These are phyloP conservation scores for Euptelea pleiosperma DNA, from an alignment of 164 flowering plant species.

Conservation along the genomic window DNA sequence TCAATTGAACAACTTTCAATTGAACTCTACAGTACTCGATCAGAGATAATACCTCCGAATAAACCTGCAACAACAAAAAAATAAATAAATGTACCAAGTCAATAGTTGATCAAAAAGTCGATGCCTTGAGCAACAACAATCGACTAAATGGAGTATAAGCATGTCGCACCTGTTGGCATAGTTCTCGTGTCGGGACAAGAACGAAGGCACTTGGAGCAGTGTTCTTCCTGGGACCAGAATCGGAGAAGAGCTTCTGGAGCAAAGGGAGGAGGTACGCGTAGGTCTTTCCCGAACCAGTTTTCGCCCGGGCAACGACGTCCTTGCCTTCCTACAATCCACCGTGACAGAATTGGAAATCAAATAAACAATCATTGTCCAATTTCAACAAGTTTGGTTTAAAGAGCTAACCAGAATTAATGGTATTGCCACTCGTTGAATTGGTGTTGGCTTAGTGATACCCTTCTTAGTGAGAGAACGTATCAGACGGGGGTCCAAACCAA, in stretches of 20 bases:
- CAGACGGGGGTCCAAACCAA: constrained; percentile 79
- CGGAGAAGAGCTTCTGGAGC: constrained; percentile 77
- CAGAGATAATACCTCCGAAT: constrained; percentile 51
- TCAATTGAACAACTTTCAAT: constrained; percentile 67
- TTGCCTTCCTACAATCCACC: constrained; percentile 63
- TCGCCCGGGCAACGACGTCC: constrained; percentile 89
- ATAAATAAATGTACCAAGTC: constrained; percentile 1
- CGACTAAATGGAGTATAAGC: neutral
- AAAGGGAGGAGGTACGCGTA: constrained; percentile 88
- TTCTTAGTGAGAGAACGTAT: constrained; percentile 73
- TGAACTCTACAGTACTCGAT: constrained; percentile 81
- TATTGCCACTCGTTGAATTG: constrained; percentile 68
- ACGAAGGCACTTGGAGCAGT: constrained; percentile 62
- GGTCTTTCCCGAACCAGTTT: constrained; percentile 97
- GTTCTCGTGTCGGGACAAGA: constrained; percentile 87
- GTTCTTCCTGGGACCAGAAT: constrained; percentile 34
- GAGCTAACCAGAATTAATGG: constrained; percentile 68
- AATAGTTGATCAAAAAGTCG: neutral
- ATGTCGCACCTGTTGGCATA: constrained; percentile 66
- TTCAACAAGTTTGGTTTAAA: neutral
- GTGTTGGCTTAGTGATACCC: constrained; percentile 65
- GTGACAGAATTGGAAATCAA: neutral
- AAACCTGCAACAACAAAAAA: constrained; percentile 57
- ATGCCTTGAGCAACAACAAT: neutral
- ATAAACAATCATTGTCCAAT: neutral